These are phyloP conservation scores for Isabelozyma pseudorhagii DNA, from an alignment of 805 yeast species.

Conservation along the genomic window DNA sequence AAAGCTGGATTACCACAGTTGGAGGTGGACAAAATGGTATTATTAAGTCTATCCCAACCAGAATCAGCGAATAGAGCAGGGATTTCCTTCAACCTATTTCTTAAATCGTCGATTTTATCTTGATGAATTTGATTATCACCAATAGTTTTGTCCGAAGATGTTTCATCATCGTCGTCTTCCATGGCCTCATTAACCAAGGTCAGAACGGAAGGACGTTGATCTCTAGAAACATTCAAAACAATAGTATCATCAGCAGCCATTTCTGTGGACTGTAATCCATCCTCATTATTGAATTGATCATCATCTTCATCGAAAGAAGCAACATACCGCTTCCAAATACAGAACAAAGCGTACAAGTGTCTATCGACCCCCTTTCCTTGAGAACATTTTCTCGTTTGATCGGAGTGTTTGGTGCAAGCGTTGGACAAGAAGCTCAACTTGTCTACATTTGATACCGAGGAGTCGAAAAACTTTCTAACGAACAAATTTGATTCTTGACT, in stretches of 20 bases:
- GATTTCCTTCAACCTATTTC: slow-evolving; percentile 30
- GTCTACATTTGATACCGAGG: slow-evolving; percentile 51
- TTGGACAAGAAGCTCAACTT: slow-evolving; percentile 58
- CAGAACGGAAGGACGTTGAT: slow-evolving; percentile 9
- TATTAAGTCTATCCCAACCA: slow-evolving; percentile 85
- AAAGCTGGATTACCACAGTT: slow-evolving; percentile 63
- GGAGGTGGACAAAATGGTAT: slow-evolving; percentile 66
- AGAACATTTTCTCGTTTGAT: slow-evolving; percentile 65
- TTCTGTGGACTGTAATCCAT: slow-evolving; percentile 5
- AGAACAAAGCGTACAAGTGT: slow-evolving; percentile 81
- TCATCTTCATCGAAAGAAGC: slow-evolving; percentile 16
- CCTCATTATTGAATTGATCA: not conserved
- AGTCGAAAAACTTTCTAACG: slow-evolving; percentile 81
- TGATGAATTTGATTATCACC: slow-evolving; percentile 12
- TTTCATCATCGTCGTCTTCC: slow-evolving; percentile 9
- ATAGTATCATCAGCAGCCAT: slow-evolving; percentile 19
- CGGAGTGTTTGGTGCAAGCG: slow-evolving; percentile 71
- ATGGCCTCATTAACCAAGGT: slow-evolving; percentile 14
- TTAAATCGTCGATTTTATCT: not conserved
- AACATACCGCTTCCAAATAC: slow-evolving; percentile 76
- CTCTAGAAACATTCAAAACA: not conserved
- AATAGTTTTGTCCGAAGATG: slow-evolving; percentile 29
- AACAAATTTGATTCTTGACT: slow-evolving; percentile 75
- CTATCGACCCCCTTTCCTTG: slow-evolving; percentile 89
- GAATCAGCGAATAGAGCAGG: slow-evolving; percentile 80